These are phyloP conservation scores for Sporothrix dimorphospora DNA, from an alignment of 2,329 filamentous ascomycete species.

Conservation along the genomic window DNA sequence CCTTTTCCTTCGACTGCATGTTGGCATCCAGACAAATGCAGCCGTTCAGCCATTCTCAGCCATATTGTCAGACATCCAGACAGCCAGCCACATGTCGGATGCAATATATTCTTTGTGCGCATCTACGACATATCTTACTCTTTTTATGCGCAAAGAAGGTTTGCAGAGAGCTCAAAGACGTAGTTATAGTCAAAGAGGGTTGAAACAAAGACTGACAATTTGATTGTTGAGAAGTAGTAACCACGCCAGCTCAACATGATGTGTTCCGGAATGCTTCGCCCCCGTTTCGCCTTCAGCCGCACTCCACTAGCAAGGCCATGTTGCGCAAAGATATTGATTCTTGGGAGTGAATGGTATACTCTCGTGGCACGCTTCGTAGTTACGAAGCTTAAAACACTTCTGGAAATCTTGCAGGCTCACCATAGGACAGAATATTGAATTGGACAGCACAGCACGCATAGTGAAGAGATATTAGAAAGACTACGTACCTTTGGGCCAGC, in stretches of 20 bases:
- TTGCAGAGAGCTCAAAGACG: not conserved
- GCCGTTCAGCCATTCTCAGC: not conserved
- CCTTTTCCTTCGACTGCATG: not conserved
- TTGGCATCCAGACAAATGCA: not conserved
- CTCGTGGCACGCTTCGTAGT: not conserved
- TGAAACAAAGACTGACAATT: not conserved
- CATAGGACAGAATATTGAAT: not conserved
- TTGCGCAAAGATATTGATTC: not conserved
- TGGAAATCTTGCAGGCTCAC: not conserved
- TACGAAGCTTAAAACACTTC: not conserved
- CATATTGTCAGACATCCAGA: conserved; percentile 1
- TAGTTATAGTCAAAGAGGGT: not conserved
- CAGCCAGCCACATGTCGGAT: not conserved
- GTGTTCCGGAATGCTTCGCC: not conserved
- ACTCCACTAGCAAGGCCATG: not conserved
- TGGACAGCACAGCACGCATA: not conserved
- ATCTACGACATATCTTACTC: not conserved
- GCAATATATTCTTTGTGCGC: not conserved
- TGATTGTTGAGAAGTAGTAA: not conserved
- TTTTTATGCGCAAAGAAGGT: not conserved
- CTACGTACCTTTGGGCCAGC: not conserved
- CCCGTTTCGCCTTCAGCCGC: conserved; percentile 11
- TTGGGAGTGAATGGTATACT: not conserved
- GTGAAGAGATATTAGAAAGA: not conserved
- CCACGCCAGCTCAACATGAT: not conserved